Base-by-base conservation (phyloP, 192 early-diverging fungal species). In the Backusella luteola region DNA sequence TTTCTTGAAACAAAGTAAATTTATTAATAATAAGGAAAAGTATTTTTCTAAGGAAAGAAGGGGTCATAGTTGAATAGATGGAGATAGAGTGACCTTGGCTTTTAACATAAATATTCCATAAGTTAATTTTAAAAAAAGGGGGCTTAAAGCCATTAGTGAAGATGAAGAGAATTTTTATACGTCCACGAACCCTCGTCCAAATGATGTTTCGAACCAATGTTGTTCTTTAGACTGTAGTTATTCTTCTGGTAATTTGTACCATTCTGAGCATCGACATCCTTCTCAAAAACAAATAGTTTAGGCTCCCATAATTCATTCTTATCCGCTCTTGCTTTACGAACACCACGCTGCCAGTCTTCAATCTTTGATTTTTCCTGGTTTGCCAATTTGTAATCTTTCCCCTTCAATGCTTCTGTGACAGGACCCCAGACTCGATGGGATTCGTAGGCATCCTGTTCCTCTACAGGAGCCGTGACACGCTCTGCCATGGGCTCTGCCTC, bases 371-470 rank as follows among this genome's bases (percentile, higher is more conserved):
- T 94, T 67, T 92, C 86, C 21, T 76, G 80, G 26, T 90, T 91
- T 2, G 93, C 93, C 1, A 82, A 73, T 15, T 88, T 80, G 73
- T 89, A 93, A 80, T 93, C 86, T 59, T 88, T 90, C 35, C 78
- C 79, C 42, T 84, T 86, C 46, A 94, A 83, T 1, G 93, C 91
- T 35, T 91, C 84, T 0, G 91, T 83, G 15, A 93, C 90, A 66
- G 79, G 74, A 26, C 87, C 81, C 93, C 93, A 94, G n/a, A 94
- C 85, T 32, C 83, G 83, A 67, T 90, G 92, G 67, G 90, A 90
- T 71, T 94, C 93, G 17, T 91, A 75, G 36, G 80, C 80, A 29
- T 85, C 81, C 83, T 92, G 90, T 66, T 92, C 82, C 4, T 84
- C 79, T 17, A 87, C 26, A 34, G 92, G 88, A 56, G 81, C 80